A percentile compares a stretch with the other conserved stretches of the same genome.
Conservation (phyloP, 257 asterid genomes). For the Rauvolfia tetraphylla region DNA sequence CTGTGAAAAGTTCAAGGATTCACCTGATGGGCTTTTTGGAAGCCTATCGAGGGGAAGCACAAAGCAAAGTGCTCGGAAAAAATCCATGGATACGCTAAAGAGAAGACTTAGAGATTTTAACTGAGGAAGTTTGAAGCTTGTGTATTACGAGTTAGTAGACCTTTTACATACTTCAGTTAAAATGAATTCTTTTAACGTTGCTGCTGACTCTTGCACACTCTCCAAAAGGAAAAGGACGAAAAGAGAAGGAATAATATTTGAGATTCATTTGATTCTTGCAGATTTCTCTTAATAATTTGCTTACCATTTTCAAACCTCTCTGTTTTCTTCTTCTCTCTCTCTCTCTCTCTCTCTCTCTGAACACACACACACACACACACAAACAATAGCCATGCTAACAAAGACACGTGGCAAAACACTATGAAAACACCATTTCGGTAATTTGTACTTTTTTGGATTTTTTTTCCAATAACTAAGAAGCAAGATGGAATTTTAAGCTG, state of each 20-base stretch:
- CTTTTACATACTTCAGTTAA: conserved; percentile 9
- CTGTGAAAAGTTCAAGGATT: conserved; percentile 81
- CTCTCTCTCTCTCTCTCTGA: not conserved
- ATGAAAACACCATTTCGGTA: not conserved
- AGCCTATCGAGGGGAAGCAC: conserved; percentile 74
- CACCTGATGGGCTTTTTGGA: conserved; percentile 82
- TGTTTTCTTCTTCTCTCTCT: not conserved
- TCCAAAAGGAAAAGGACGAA: not conserved
- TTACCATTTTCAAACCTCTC: not conserved
- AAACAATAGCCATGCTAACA: too few species aligned
- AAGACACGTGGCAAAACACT: not conserved
- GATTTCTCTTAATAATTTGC: not conserved
- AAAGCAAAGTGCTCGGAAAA: conserved; percentile 76
- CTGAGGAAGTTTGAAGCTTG: conserved; percentile 31
- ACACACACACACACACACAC: not conserved
- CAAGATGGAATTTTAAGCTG: not conserved
- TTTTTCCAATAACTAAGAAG: not conserved
- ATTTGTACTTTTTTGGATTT: not conserved
- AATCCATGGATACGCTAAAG: conserved; percentile 79
- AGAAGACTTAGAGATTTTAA: conserved; percentile 78
- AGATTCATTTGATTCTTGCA: not conserved
- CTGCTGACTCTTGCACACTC: not conserved
- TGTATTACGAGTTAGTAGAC: not conserved
- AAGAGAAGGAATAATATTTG: not conserved
- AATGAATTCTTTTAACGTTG: conserved; percentile 12